Base-by-base conservation (phyloP, 129 eudicot genomes). In the Tanacetum coccineum region DNA sequence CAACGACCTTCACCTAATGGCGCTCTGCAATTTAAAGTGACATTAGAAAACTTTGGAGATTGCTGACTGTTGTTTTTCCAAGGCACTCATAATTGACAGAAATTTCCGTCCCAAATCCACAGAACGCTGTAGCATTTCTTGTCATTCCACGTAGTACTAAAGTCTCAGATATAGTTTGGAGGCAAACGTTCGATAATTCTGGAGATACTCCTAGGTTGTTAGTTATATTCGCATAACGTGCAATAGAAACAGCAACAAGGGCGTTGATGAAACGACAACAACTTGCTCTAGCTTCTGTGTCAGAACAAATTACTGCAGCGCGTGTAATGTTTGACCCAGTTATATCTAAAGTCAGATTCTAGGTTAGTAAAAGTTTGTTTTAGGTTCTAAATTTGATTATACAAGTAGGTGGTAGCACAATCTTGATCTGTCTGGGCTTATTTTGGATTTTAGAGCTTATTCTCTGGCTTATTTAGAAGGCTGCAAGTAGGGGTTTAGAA, bases 231-330 rank as follows among this genome's bases (percentile, higher is more conserved):
- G 99, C 96, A 73, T 86, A 89, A 17, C 76, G 99, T 52, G 95
- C 85, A 70, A 86, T 58, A 7, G 99, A 86, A 67, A 94, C 74
- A 10, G 90, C 97, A 67, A 87, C 62, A 58, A 89, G 74, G 53
- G 96, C 95, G 56, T 94, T 94, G 54, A 94, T 84, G 64, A 84
- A 84, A 32, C 95, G 97, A 75, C 96, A 94, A 64, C 99, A 94
- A 69, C 83, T 86, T 58, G 83, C 95, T 78, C 93, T 83, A 13
- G 80, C 80, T 79, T 82, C 82, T 59, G 72, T 68, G n/a, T 71
- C 73, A 25, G 96, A 89, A 82, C 99, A 94, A 25, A 83, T 45
- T 48, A 84, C 70, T 66, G 99, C 83, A 54, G 87, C 84, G 7
- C 78, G 83, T 3, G 88, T 84, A 68, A 82, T 70, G 81, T 89